phyloP scores from a whole-genome alignment of 345 rosid species.

The Angophora floribunda region DNA sequence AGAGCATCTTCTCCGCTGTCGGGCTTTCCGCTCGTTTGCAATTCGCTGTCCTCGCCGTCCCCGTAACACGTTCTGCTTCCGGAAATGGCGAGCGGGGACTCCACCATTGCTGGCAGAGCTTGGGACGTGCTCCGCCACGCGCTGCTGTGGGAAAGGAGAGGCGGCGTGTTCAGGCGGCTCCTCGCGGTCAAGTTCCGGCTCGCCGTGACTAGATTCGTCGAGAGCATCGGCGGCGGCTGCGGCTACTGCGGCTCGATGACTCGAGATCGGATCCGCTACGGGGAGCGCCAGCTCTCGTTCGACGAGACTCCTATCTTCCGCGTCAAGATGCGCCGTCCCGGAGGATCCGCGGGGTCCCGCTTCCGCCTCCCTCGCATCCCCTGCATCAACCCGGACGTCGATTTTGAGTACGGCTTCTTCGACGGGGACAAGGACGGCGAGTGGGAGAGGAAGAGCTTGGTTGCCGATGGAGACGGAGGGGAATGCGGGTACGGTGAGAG shows the following conservation, averaged over 20 bases:
- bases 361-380: conserved; percentile 36
- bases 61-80: background rate
- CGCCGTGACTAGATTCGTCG: conserved; percentile 38
- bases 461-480: conserved; percentile 1
- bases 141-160: conserved; percentile 68
- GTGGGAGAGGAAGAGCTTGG: conserved; percentile 8
- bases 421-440: conserved; percentile 6
- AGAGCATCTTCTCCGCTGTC: background rate
- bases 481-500: background rate
- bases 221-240: conserved; percentile 13
- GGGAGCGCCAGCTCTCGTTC: conserved; percentile 77
- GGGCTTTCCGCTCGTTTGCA: background rate
- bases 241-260: background rate
- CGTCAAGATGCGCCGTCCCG: conserved; percentile 53
- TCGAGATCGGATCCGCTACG: conserved; percentile 15
- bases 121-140: conserved; percentile 52
- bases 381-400: conserved; percentile 52
- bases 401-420: conserved; percentile 45
- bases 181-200: conserved; percentile 37
- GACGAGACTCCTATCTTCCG: conserved; percentile 73
- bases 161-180: conserved; percentile 48
- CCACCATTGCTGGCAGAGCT: conserved; percentile 12
- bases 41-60: background rate
- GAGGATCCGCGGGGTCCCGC: conserved; percentile 46
- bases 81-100: background rate